Conservation (phyloP, 2,329 filamentous ascomycete genomes). For the Paecilomyces dactylethromorphus region DNA sequence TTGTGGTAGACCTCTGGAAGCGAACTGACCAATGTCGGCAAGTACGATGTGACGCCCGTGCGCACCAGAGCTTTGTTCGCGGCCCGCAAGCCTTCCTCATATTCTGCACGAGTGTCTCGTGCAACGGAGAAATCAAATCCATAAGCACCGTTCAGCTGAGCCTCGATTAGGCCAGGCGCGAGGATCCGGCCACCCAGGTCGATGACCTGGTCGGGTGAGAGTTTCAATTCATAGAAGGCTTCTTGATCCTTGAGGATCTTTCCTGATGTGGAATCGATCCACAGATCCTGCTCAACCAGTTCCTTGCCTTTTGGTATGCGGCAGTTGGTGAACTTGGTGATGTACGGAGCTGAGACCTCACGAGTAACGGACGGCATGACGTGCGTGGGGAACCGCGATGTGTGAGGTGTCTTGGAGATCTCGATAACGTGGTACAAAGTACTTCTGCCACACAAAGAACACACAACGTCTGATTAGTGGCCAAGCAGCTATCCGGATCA, state of each 20-base stretch:
- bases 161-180: constrained; percentile 80
- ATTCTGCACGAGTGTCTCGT: constrained; percentile 57
- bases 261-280: constrained; percentile 75
- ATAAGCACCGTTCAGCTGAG: constrained; percentile 85
- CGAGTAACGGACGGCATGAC: constrained; percentile 32
- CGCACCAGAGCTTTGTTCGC: constrained; percentile 66
- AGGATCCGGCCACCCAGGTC: constrained; percentile 79
- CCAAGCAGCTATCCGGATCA: not conserved
- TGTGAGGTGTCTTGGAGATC: not conserved
- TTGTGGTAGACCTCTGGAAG: constrained; percentile 73
- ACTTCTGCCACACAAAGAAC: not conserved
- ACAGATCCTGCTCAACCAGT: constrained; percentile 73
- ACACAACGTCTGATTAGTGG: not conserved
- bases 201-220: constrained; percentile 63
- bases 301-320: constrained; percentile 62
- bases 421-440: not conserved
- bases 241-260: constrained; percentile 69
- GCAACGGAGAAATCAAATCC: constrained; percentile 87
- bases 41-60: constrained; percentile 81
- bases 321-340: constrained; percentile 89
- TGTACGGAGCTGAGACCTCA: constrained; percentile 33
- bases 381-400: constrained; percentile 2
- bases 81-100: constrained; percentile 63
- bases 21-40: constrained; percentile 74
- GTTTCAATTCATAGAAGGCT: constrained; percentile 44